A percentile compares a stretch with the other conserved stretches of the same genome.
These are phyloP conservation scores for Mortierella sp. DNA, from an alignment of 371 early-diverging fungal species.

Conservation along the genomic window DNA sequence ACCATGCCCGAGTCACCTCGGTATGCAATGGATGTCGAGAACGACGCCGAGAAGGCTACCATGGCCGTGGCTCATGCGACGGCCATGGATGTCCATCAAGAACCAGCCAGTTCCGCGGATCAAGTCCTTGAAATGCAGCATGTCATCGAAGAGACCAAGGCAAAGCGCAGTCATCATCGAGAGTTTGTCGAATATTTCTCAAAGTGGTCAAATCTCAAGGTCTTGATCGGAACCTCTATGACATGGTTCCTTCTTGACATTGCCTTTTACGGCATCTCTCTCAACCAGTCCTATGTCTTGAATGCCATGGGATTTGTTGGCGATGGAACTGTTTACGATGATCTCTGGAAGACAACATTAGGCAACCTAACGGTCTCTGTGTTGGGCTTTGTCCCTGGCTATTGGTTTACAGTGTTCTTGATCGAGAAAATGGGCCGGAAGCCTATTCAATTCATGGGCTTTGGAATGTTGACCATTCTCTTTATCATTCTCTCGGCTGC, in stretches of 20 bases:
- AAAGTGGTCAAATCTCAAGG: conserved; percentile 58
- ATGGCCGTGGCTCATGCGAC: conserved; percentile 16
- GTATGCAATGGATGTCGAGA: conserved; percentile 66
- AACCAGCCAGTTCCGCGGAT: conserved; percentile 5
- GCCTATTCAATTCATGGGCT: conserved; percentile 77
- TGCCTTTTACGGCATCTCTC: conserved; percentile 65
- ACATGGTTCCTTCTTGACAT: conserved; percentile 73
- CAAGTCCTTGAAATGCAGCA: conserved; percentile 9
- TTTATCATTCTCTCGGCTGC: conserved; percentile 70
- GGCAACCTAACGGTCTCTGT: conserved; percentile 66
- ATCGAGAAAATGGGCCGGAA: conserved; percentile 77
- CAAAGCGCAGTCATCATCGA: conserved; percentile 13
- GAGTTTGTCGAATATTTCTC: conserved; percentile 59
- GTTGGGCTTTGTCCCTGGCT: conserved; percentile 72
- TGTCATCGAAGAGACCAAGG: conserved; percentile 6
- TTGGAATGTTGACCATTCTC: conserved; percentile 67
- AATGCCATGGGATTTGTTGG: conserved; percentile 58
- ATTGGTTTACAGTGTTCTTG: conserved; percentile 74
- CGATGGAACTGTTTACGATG: conserved; percentile 50
- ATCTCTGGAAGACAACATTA: conserved; percentile 55
- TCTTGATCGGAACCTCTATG: conserved; percentile 58
- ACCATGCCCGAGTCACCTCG: conserved; percentile 79
- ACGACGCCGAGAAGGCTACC: conserved; percentile 38
- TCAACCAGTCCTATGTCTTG: conserved; percentile 63
- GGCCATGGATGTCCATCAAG: not conserved